Conservation (phyloP, 306 rosid species). For the Ormosia semicastrata region DNA sequence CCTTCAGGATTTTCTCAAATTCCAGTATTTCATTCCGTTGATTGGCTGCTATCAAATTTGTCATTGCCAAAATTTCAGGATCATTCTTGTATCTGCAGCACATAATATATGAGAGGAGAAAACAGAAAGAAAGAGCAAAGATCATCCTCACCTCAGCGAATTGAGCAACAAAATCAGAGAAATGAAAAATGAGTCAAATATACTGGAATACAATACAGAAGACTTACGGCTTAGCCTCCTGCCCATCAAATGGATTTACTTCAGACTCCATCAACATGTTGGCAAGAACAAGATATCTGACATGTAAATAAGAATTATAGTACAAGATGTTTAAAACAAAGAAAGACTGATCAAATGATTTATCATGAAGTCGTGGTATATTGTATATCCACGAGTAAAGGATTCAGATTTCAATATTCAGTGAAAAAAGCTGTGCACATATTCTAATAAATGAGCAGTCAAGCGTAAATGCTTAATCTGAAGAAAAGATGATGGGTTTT, state of each 20-base stretch:
- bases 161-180: not conserved
- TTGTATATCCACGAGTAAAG: not conserved
- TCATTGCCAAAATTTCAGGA: constrained; percentile 98
- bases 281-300: constrained; percentile 67
- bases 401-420: not conserved
- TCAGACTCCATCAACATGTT: constrained; percentile 51
- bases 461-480: not conserved
- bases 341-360: not conserved
- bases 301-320: not conserved
- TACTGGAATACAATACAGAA: not conserved
- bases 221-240: constrained; percentile 42
- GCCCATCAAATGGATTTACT: constrained; percentile 42
- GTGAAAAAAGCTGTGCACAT: not conserved
- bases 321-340: constrained; percentile 5
- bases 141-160: not conserved
- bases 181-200: not conserved
- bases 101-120: not conserved
- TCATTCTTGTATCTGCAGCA: constrained; percentile 82
- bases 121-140: not conserved
- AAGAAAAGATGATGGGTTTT: not conserved
- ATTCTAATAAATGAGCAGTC: not conserved
- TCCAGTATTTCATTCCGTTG: constrained; percentile 95
- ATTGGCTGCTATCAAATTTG: constrained; percentile 94
- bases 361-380: not conserved
- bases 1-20: constrained; percentile 95